Evolutionary conservation across 2,329 filamentous ascomycete species (phyloP), one percentile per base, ranked within the genome.

Genomic region (Cytospora chrysosperma): DNA sequence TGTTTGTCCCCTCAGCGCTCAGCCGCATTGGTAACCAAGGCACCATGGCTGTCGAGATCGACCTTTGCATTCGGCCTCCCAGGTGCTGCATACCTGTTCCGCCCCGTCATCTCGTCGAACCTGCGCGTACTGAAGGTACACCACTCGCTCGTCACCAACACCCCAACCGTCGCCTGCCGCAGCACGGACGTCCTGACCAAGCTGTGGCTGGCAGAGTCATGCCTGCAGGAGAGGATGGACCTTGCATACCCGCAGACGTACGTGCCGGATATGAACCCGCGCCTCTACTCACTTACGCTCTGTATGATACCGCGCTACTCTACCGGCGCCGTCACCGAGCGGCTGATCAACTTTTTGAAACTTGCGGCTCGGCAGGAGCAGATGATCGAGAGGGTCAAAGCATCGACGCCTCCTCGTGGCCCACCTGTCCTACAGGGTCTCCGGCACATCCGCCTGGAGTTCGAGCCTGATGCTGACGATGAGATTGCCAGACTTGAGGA

Each of bases 71-170:
- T 71, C 30, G 84, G 83, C 19, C 71, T 82, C 9, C 67, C 82
- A 12, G 79, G 80, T 9, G 73, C 75, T 5, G 73, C 78, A 0
- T 76, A 85, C 67, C 67, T 82, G 10, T 80, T 85, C 61, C 78
- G 84, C 0, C 83, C 84, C 0, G 79, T 82, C 0, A 73, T 82
- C 57, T 83, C 82, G 1, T 79, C 81, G 1, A 84, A 84, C 66
- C 74, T 88, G 5, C 79, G 81, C 34, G 75, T 75, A 1, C 72
- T 88, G 1, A 79, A 81, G 15, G 74, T 86, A 7, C 86, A 88
- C 58, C 86, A 88, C 70, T 88, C 85, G 0, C 67, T 87, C 2
- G 78, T 88, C 7, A 88, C 86, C 0, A 78, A 80, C 49, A 76
- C 84, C 10, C 82, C 81, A 2, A 80, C 79, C 0, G 66, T 86